Percentiles rank a stretch among this genome's conserved stretches.
Conservation (phyloP, 768 basidiomycete species). For the Mycena maculata region DNA sequence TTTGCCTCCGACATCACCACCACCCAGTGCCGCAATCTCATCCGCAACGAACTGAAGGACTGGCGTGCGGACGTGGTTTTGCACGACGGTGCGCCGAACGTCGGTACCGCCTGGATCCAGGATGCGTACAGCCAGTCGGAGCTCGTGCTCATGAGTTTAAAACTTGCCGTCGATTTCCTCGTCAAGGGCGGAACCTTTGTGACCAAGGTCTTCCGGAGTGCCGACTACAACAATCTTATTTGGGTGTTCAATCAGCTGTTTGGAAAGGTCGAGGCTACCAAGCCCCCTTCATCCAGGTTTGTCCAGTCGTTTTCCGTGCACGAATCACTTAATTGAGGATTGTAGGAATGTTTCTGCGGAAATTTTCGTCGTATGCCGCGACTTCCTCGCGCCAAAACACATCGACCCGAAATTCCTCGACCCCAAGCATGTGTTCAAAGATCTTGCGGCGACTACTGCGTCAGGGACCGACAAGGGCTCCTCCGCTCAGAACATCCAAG, state of each 20-base stretch:
- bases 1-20: slow-evolving; percentile 97
- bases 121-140: slow-evolving; percentile 98
- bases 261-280: slow-evolving; percentile 96
- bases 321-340: slow-evolving; percentile 1
- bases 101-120: slow-evolving; percentile 99
- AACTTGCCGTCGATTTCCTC: slow-evolving; percentile 95
- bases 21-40: slow-evolving; percentile 84
- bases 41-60: slow-evolving; percentile 91
- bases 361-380: slow-evolving; percentile 98
- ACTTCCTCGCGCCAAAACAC: slow-evolving; percentile 92
- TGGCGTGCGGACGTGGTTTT: slow-evolving; percentile 99
- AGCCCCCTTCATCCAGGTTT: slow-evolving; percentile 94
- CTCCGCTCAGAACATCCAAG: slow-evolving; percentile 75
- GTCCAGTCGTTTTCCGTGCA: background rate
- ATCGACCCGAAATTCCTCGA: slow-evolving; percentile 99
- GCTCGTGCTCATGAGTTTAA: slow-evolving; percentile 94
- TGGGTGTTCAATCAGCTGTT: slow-evolving; percentile 99
- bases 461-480: slow-evolving; percentile 62
- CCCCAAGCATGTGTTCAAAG: slow-evolving; percentile 97
- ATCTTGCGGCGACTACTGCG: slow-evolving; percentile 65
- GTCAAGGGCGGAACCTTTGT: slow-evolving; percentile 94
- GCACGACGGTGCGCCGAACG: slow-evolving; percentile 99
- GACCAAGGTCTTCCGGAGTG: slow-evolving; percentile 98
- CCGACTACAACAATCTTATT: slow-evolving; percentile 97
- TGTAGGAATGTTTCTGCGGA: slow-evolving; percentile 97